A percentile compares a stretch with the other conserved stretches of the same genome.
These are phyloP conservation scores for Periconia digitata DNA, from an alignment of 2,329 filamentous ascomycete species.

Conservation along the genomic window DNA sequence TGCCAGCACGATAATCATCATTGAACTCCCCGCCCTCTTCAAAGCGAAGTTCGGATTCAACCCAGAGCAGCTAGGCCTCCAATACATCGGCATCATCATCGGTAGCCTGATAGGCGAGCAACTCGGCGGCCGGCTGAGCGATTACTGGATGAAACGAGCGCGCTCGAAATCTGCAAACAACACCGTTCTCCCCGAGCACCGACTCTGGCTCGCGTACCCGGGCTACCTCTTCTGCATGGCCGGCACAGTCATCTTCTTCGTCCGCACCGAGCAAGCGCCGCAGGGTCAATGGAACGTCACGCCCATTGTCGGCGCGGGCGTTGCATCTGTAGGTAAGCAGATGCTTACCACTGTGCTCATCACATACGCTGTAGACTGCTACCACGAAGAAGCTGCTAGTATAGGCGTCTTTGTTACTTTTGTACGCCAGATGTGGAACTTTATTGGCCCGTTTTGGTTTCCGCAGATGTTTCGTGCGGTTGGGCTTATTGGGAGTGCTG, in stretches of 20 bases:
- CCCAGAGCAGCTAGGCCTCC: conserved; percentile 59
- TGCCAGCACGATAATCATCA: conserved; percentile 55
- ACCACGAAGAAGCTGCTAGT: conserved; percentile 54
- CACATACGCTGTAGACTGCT: conserved; percentile 63
- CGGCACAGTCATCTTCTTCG: conserved; percentile 58
- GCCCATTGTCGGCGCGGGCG: conserved; percentile 56
- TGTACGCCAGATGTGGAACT: conserved; percentile 52
- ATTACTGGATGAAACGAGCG: conserved; percentile 54
- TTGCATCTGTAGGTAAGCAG: conserved; percentile 58
- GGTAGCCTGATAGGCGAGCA: conserved; percentile 62
- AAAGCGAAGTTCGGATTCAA: conserved; percentile 59
- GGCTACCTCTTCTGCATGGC: conserved; percentile 55
- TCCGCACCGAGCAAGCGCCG: conserved; percentile 51
- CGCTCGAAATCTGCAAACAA: conserved; percentile 35
- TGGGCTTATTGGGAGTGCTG: conserved; percentile 40
- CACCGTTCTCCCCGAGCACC: conserved; percentile 56
- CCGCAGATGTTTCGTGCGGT: conserved; percentile 44
- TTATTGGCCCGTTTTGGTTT: conserved; percentile 47
- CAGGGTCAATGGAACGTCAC: conserved; percentile 57
- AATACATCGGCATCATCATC: conserved; percentile 60
- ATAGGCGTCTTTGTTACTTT: conserved; percentile 63
- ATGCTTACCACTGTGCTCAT: conserved; percentile 63
- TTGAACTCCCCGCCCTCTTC: conserved; percentile 63
- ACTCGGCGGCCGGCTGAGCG: conserved; percentile 56
- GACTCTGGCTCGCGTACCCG: conserved; percentile 60